Base-by-base conservation (phyloP, 108 stramenopile species). In the Cafeteria roenbergensis region DNA sequence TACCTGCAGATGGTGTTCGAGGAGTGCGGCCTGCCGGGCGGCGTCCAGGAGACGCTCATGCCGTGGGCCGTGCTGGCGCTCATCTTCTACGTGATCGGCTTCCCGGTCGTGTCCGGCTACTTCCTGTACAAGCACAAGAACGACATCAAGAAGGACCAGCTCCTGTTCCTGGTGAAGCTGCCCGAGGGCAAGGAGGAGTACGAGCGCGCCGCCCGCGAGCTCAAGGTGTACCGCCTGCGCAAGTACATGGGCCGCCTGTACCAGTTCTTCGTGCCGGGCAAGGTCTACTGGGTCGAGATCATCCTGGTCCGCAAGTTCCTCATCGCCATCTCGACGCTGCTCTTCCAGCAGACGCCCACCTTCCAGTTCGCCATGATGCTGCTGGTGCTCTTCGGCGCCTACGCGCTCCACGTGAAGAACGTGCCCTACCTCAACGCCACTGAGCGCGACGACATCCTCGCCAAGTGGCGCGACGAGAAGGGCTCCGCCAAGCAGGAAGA, bases 291-390 rank as follows among this genome's bases (percentile, higher is more conserved):
- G 73, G 62, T 70, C 30, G 25, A 65, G 32, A 9, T 65, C 25
- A 55, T 74, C 25, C 38, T 74, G 17, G n/a, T 63, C 51, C 64
- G 73, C 57, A 74, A 74, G 64, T 62, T 68, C 68, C 30, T 32
- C 34, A 61, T 74, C 37, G 64, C 68, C 9, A 22, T 70, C 20
- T 36, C 36, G 14, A 28, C 54, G 0, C 65, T 74, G 55, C 25
- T 74, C 27, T 66, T 70, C 57, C 48, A 63, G 28, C 26, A 31
- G 24, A 69, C 55, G 25, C 56, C 67, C 25, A 48, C 65, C 26
- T 62, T 68, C 29, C 51, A 55, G 57, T 34, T 74, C 50, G 53
- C 63, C 55, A 62, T 65, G 63, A 50, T 58, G 4, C 64, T 70
- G 4, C 63, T 74, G 32, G 59, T 70, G 25, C 25, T 74, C 29